Percentiles rank a stretch among this genome's conserved stretches.
Conservation (phyloP, 495 filamentous ascomycete genomes). For the Talaromyces thailandensis region DNA sequence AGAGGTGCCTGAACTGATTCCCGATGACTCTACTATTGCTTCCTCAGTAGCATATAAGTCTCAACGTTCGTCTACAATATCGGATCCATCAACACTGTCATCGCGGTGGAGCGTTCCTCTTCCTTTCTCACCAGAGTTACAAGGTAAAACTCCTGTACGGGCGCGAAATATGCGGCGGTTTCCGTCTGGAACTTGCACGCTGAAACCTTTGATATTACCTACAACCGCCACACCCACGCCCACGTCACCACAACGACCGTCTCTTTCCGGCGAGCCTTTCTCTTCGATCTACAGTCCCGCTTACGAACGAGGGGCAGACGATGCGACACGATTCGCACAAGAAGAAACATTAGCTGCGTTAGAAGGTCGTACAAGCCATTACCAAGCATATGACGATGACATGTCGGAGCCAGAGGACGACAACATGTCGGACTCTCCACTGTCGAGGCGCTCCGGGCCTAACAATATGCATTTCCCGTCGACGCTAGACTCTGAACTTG, state of each 20-base stretch:
- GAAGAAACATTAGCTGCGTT: slow-evolving; percentile 18
- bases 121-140: slow-evolving; percentile 8
- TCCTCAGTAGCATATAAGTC: slow-evolving; percentile 5
- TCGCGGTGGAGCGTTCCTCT: slow-evolving; percentile 8
- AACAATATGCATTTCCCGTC: neutral
- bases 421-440: neutral
- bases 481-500: neutral
- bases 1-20: slow-evolving; percentile 3
- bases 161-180: slow-evolving; percentile 10
- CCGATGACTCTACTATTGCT: slow-evolving; percentile 5
- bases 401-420: slow-evolving; percentile 4
- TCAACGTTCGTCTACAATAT: slow-evolving; percentile 8
- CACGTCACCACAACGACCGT: slow-evolving; percentile 5
- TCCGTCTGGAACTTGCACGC: slow-evolving; percentile 9
- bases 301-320: neutral
- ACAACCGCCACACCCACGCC: slow-evolving; percentile 8
- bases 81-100: slow-evolving; percentile 5
- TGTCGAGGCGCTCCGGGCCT: neutral
- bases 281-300: neutral
- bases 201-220: slow-evolving; percentile 11
- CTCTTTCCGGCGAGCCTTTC: neutral
- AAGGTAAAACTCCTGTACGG: slow-evolving; percentile 7
- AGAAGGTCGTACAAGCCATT: slow-evolving; percentile 12
- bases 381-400: slow-evolving; percentile 10
- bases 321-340: slow-evolving; percentile 6